Conservation (phyloP, 177 flowering plant genomes). For the Telopea speciosissima region DNA sequence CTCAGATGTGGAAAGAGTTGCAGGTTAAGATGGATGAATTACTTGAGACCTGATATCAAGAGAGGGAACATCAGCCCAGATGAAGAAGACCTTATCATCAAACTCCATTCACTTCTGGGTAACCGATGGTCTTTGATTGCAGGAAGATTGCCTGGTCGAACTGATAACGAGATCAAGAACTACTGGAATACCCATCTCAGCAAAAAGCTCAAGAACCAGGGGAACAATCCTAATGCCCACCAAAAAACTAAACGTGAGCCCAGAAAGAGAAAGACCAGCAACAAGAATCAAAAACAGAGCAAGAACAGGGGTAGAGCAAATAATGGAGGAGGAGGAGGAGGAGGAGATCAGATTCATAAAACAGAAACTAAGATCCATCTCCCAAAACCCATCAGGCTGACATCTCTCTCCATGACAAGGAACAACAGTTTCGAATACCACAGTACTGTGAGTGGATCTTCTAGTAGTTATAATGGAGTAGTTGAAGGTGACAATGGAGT, state of each 20-base stretch:
- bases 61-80: background rate
- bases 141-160: conserved; percentile 49
- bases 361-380: conserved; percentile 25
- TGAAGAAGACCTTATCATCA: background rate
- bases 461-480: conserved; percentile 4
- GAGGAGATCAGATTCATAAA: too few relatives aligned
- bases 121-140: conserved; percentile 52
- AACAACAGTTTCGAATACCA: conserved; percentile 27
- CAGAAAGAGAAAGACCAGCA: conserved; percentile 15
- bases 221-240: conserved; percentile 22
- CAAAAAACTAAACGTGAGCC: conserved; percentile 3
- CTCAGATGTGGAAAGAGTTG: conserved; percentile 2
- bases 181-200: conserved; percentile 55
- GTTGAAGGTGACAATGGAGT: conserved; percentile 8
- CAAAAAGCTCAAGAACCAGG: conserved; percentile 27
- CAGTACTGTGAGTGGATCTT: conserved; percentile 10
- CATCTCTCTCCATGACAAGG: conserved; percentile 19
- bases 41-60: background rate
- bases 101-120: background rate
- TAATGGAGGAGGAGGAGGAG: background rate
- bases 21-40: conserved; percentile 1
- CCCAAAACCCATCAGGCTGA: conserved; percentile 35
- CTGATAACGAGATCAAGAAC: conserved; percentile 56
- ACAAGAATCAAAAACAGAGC: conserved; percentile 3
- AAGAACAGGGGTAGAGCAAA: background rate